phyloP scores from a whole-genome alignment of 2,329 filamentous ascomycete species.

The Samsoniella hepiali region DNA sequence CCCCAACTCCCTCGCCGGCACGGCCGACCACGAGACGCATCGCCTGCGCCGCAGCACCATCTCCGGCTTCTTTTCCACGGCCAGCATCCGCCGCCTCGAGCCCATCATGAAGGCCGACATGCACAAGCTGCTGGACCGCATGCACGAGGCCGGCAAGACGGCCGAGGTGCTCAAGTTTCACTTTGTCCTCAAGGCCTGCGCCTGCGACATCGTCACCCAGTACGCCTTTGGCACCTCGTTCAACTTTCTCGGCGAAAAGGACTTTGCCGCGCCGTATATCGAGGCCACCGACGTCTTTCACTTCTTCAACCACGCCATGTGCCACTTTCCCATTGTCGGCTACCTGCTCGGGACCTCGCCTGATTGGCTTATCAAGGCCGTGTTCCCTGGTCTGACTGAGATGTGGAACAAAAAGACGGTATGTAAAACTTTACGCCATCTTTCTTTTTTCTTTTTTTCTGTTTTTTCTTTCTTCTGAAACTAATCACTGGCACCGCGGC shows the following conservation, averaged over 20 bases:
- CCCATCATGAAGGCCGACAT: conserved; percentile 11
- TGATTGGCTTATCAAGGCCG: conserved; percentile 6
- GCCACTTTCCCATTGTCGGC: conserved; percentile 7
- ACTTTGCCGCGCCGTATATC: conserved; percentile 5
- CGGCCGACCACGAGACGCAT: conserved; percentile 6
- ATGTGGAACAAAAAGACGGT: conserved; percentile 12
- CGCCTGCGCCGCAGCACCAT: conserved; percentile 7
- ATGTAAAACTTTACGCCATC: neutral
- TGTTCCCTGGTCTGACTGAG: conserved; percentile 4
- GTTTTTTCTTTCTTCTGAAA: too few species aligned
- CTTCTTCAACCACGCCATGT: conserved; percentile 13
- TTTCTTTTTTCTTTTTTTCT: neutral
- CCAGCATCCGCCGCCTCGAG: conserved; percentile 10
- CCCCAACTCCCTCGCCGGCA: conserved; percentile 7
- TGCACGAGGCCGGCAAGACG: conserved; percentile 6
- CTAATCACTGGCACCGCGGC: neutral
- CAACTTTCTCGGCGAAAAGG: conserved; percentile 7
- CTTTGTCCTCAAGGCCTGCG: conserved; percentile 7
- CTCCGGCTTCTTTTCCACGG: conserved; percentile 9
- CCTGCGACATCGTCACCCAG: conserved; percentile 14
- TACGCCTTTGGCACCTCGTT: conserved; percentile 11
- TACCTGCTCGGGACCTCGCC: neutral
- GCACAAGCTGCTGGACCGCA: neutral
- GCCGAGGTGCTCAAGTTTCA: conserved; percentile 11
- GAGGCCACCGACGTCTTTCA: conserved; percentile 9